phyloP scores from a whole-genome alignment of 2,329 filamentous ascomycete genomes.

The Nothophoma quercina region DNA sequence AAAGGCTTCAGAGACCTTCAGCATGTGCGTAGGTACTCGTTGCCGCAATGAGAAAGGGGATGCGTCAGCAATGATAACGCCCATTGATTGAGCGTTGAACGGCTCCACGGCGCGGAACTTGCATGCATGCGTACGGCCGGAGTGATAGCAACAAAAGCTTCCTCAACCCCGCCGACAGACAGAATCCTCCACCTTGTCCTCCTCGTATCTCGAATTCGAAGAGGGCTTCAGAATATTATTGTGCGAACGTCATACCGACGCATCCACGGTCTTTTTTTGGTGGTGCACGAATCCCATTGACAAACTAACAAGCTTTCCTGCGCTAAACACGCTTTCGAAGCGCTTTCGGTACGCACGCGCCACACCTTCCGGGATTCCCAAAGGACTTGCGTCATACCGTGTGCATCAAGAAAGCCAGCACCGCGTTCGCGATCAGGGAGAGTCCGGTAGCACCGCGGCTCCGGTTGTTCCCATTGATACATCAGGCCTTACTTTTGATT shows the following conservation, averaged over 20 bases:
- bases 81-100: not conserved
- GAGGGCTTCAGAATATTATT: not conserved
- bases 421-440: conserved; percentile 7
- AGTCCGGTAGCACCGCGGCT: conserved; percentile 3
- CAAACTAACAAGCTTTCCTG: conserved; percentile 14
- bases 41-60: not conserved
- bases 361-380: conserved; percentile 16
- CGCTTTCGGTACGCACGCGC: conserved; percentile 16
- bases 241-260: conserved; percentile 19
- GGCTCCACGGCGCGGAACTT: not conserved
- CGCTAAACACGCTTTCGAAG: conserved; percentile 11
- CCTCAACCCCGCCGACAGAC: not conserved
- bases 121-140: conserved; percentile 1
- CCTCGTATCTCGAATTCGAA: not conserved
- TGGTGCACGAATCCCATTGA: conserved; percentile 5
- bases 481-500: conserved; percentile 7
- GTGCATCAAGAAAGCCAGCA: conserved; percentile 18
- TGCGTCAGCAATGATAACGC: conserved; percentile 1
- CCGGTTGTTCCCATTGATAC: conserved; percentile 11
- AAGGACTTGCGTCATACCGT: conserved; percentile 19
- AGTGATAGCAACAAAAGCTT: not conserved
- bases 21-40: conserved; percentile 8
- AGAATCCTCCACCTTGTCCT: not conserved
- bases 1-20: conserved; percentile 17
- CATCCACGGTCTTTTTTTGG: conserved; percentile 9